Evolutionary conservation across 768 basidiomycete species (phyloP).

Genomic region (Russula sp.): DNA sequence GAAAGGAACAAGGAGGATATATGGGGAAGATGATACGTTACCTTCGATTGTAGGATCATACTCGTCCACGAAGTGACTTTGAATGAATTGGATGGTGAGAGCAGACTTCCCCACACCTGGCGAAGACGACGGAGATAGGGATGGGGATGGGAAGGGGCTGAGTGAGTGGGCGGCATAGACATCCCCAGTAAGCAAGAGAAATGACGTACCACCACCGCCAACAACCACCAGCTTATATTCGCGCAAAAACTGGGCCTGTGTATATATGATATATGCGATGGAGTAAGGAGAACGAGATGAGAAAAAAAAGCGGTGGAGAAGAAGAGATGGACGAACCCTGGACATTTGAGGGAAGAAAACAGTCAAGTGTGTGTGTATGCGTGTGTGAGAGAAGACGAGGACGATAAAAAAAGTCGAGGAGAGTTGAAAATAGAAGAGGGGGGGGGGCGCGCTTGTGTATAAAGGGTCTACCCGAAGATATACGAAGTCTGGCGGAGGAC

Average conservation of each 20-base stretch:
- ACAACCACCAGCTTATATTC: constrained; percentile 99
- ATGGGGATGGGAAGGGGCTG: neutral
- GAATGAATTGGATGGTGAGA: constrained; percentile 96
- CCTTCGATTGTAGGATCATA: constrained; percentile 96
- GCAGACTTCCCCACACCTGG: constrained; percentile 79
- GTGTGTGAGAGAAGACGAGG: neutral
- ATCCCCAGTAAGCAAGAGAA: neutral
- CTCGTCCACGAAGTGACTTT: constrained; percentile 89
- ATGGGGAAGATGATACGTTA: constrained; percentile 26
- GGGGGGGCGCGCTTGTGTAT: neutral
- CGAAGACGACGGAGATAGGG: neutral
- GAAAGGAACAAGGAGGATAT: neutral
- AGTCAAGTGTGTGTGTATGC: neutral
- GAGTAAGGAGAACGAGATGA: neutral
- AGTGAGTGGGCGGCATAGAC: neutral
- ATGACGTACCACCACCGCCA: constrained; percentile 81
- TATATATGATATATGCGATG: too few species aligned
- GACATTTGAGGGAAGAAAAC: constrained; percentile 25
- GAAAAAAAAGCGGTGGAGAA: neutral
- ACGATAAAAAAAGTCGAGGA: neutral
- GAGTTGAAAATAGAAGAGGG: neutral
- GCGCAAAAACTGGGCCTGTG: constrained; percentile 81
- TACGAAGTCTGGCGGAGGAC: neutral
- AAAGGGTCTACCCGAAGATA: neutral
- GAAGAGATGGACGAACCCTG: constrained; percentile 24